Base-by-base conservation (phyloP, 371 early-diverging fungal species). In the Rhizopus sp. region DNA sequence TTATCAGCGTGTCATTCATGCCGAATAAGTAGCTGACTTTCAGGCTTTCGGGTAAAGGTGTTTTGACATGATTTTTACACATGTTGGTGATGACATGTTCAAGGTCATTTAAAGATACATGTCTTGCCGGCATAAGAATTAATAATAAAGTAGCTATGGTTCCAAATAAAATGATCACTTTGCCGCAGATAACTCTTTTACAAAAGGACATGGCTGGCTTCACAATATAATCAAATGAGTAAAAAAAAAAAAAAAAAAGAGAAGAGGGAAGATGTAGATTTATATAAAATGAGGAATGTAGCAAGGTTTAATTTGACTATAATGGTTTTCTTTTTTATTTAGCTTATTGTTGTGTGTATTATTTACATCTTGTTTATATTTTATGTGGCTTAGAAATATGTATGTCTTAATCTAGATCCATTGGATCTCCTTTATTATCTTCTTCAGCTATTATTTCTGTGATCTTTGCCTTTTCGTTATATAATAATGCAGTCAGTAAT, bases 61-160 rank as follows among this genome's bases (percentile, higher is more conserved):
- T n/a, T 42, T 42, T 16, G 7, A 7, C 29, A 29, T 29, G 30
- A 29, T 17, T 23, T 46, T 46, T 37, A 13, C 38, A 46, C 46
- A 46, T 16, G 62, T 61, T 40, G 54, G 33, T 32, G 32, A 58
- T 50, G 50, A 66, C 58, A 17, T 54, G 13, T 29, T 66, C 58
- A 6, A 61, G 50, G 41, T 66, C 62, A 6, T 33, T 41, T 8
- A 23, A 31, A 13, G 50, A 53, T 35, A 33, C 33, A 16, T 37
- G 38, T 7, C 38, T 17, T 23, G n/a, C 7, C 29, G 46, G 29
- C 9, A 12, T 23, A 15, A 46, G 2, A 23, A 46, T 46, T 7
- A 46, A 46, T 29, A 46, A 15, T 9, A 9, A 7, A 46, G 29
- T n/a, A 7, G 46, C 30, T 46, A 23, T 46, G 23, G 23, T 23